Conservation (phyloP, 164 flowering plant genomes). For the Annona cherimola region DNA sequence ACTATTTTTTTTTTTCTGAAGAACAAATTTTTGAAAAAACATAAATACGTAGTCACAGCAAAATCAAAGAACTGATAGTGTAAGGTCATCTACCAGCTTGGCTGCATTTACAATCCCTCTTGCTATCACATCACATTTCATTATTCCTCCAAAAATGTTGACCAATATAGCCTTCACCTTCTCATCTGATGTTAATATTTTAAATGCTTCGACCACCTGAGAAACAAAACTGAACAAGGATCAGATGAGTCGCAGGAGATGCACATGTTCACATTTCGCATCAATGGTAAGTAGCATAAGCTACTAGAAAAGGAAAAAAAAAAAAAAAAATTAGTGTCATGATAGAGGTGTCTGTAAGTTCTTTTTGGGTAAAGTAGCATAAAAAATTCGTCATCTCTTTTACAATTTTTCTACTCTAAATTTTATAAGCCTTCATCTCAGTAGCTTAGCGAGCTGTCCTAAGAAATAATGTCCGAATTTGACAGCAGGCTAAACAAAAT, state of each 20-base stretch:
- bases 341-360: background rate
- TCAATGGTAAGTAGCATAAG: background rate
- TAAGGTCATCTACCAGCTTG: slow-evolving; percentile 40
- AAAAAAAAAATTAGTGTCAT: background rate
- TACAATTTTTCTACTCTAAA: too few relatives aligned
- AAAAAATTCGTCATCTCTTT: too few relatives aligned
- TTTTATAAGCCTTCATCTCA: too few relatives aligned
- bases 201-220: slow-evolving; percentile 98
- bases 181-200: slow-evolving; percentile 92
- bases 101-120: slow-evolving; percentile 99
- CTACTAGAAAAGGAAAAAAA: background rate
- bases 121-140: slow-evolving; percentile 98
- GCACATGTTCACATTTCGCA: background rate
- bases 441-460: too few relatives aligned
- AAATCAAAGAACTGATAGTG: background rate
- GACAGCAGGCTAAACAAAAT: too few relatives aligned
- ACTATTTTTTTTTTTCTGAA: too few relatives aligned
- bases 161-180: slow-evolving; percentile 97
- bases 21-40: too few relatives aligned
- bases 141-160: slow-evolving; percentile 97
- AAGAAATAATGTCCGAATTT: too few relatives aligned
- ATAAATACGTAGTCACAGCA: background rate
- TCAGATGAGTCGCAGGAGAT: background rate
- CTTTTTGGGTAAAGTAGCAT: background rate
- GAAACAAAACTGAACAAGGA: background rate